Base-by-base conservation (phyloP, 495 filamentous ascomycete genomes). In the Penicillium egyptiacum region DNA sequence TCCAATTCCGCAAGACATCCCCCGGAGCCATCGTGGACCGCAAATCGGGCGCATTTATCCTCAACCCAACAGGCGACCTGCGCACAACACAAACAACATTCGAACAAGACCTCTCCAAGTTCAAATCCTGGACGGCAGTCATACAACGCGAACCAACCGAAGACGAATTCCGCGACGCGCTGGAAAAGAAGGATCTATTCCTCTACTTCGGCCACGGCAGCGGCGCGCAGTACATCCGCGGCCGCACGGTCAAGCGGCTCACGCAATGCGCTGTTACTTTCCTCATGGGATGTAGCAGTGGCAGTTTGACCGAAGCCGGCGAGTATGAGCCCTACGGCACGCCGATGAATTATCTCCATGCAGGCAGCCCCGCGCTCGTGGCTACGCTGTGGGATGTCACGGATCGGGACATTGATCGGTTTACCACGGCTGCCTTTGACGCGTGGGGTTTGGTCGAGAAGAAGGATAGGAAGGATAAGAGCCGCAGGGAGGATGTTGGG, bases 371-470 rank as follows among this genome's bases (percentile, higher is more conserved):
- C 3, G 91, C 92, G 10, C 79, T 97, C 17, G 84, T 97, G 0
- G 93, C 89, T 20, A 96, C 89, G 5, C 77, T 98, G 35, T 98
- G 94, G 94, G 94, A 98, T 71, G 94, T 98, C 20, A 98, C 95
- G 12, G 94, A 98, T 63, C 88, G 88, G 60, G 94, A 98, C 68
- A 94, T 96, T 63, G 94, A 98, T 76, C 86, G 92, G 35, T 96
- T 97, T 67, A 86, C 91, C 0, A 83, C 83, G 22, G 75, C 81
- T 16, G 75, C 87, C 3, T 86, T 96, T 48, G 87, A 92, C 67
- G 81, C 85, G 53, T 98, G 94, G 94, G 94, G 94, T 14, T 67
- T 98, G 3, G 74, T 91, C 26, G 61, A 52, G 49, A 66, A 50
- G 42, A 64, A 63, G 43, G 53, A 41, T 16, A 56, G 56, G 2